phyloP scores from a whole-genome alignment of 768 basidiomycete genomes.

The Trametes elegans region DNA sequence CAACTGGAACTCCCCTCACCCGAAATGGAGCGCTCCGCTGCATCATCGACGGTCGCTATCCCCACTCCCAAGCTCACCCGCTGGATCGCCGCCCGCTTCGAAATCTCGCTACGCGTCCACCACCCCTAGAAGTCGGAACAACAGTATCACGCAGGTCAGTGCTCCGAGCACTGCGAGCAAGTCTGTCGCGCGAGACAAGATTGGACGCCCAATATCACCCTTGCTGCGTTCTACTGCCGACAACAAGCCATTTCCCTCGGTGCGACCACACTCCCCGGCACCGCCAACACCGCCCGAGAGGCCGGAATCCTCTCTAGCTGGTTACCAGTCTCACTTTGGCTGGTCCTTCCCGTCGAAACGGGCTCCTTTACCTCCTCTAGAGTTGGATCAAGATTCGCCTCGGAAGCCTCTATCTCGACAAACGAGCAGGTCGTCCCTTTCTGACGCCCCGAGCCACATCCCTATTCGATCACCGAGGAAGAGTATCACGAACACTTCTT shows the following conservation, averaged over 20 bases:
- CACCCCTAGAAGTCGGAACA: constrained; percentile 1
- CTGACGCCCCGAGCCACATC: constrained; percentile 38
- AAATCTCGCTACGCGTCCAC: not conserved
- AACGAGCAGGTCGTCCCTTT: constrained; percentile 27
- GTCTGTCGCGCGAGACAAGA: not conserved
- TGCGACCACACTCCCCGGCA: constrained; percentile 5
- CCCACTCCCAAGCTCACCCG: constrained; percentile 13
- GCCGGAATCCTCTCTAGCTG: constrained; percentile 16
- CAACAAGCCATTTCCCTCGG: constrained; percentile 2
- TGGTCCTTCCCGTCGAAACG: constrained; percentile 40
- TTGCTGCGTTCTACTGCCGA: constrained; percentile 4
- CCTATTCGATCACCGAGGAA: constrained; percentile 43
- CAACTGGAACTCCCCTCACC: constrained; percentile 71
- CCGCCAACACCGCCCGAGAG: constrained; percentile 4
- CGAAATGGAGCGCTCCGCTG: constrained; percentile 42
- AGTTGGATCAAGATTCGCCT: constrained; percentile 33
- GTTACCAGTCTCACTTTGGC: constrained; percentile 32
- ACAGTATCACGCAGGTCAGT: constrained; percentile 5
- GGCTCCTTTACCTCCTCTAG: constrained; percentile 38
- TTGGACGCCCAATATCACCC: constrained; percentile 18
- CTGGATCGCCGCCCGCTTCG: constrained; percentile 16
- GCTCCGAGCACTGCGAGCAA: constrained; percentile 2
- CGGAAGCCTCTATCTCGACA: constrained; percentile 24
- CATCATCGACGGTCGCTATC: constrained; percentile 17
- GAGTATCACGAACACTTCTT: constrained; percentile 18